These are phyloP conservation scores for Penicillium sp. DNA, from an alignment of 2,329 filamentous ascomycete species.

Conservation along the genomic window DNA sequence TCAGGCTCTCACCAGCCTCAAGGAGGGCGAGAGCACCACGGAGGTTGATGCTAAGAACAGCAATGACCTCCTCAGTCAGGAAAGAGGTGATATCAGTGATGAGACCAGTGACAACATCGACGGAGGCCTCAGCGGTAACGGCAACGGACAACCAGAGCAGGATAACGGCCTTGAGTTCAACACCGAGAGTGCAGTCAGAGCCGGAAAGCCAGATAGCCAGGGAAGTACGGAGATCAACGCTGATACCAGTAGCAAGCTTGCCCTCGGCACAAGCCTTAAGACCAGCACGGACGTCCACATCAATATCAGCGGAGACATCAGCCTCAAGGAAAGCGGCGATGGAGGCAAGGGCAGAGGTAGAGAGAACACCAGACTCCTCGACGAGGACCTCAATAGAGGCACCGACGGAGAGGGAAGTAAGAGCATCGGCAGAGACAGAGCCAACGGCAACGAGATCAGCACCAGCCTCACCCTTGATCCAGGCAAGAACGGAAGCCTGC, in stretches of 20 bases:
- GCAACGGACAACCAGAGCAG: slow-evolving; percentile 38
- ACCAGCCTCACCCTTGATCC: slow-evolving; percentile 31
- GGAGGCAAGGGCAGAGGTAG: slow-evolving; percentile 28
- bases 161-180: slow-evolving; percentile 38
- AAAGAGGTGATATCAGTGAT: slow-evolving; percentile 31
- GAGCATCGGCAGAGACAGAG: slow-evolving; percentile 27
- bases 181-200: slow-evolving; percentile 33
- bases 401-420: slow-evolving; percentile 35
- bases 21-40: slow-evolving; percentile 33
- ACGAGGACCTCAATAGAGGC: slow-evolving; percentile 31
- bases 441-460: slow-evolving; percentile 31
- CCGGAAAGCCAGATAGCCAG: slow-evolving; percentile 35
- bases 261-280: slow-evolving; percentile 33
- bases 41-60: slow-evolving; percentile 31
- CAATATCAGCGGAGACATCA: slow-evolving; percentile 26
- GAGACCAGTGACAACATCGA: slow-evolving; percentile 29
- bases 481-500: slow-evolving; percentile 32
- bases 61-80: slow-evolving; percentile 30
- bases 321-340: slow-evolving; percentile 36
- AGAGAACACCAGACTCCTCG: slow-evolving; percentile 30
- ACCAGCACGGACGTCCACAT: slow-evolving; percentile 28
- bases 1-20: slow-evolving; percentile 34
- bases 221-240: slow-evolving; percentile 29
- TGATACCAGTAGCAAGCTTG: slow-evolving; percentile 27
- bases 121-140: slow-evolving; percentile 27